Evolutionary conservation across 345 rosid species (phyloP).

Genomic region (Bruguiera parviflora): DNA sequence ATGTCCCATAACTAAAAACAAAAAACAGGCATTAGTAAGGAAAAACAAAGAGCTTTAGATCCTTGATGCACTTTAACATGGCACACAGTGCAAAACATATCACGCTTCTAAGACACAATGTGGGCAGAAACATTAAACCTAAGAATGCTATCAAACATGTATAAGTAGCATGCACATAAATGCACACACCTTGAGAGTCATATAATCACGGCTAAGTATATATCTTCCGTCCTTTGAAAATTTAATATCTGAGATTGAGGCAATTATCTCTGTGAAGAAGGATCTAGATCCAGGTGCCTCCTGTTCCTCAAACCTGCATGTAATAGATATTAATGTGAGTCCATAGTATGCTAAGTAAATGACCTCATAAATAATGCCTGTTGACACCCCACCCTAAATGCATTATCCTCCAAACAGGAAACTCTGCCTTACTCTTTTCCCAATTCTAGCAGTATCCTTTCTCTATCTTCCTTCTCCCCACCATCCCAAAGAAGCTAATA

Average conservation of each 20-base stretch:
- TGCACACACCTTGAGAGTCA: slow-evolving; percentile 89
- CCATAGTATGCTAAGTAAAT: background rate
- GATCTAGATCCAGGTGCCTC: slow-evolving; percentile 91
- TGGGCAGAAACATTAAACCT: no score
- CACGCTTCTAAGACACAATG: no score
- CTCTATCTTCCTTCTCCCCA: background rate
- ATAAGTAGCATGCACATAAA: background rate
- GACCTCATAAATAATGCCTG: background rate
- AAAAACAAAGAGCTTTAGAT: background rate
- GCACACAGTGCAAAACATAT: no score
- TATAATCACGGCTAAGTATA: slow-evolving; percentile 96
- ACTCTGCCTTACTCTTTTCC: background rate
- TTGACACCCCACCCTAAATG: background rate
- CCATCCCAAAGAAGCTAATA: no score
- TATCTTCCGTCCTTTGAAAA: slow-evolving; percentile 86
- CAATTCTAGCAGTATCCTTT: background rate
- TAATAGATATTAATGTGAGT: background rate
- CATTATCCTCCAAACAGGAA: background rate
- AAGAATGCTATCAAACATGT: no score
- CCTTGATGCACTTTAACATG: background rate
- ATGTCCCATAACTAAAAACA: slow-evolving; percentile 61
- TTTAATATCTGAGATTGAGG: slow-evolving; percentile 94
- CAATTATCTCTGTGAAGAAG: slow-evolving; percentile 98
- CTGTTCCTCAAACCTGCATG: slow-evolving; percentile 85
- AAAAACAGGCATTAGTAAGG: slow-evolving; percentile 3